Percentiles rank a stretch among this genome's conserved stretches.
Evolutionary conservation across 768 basidiomycete genomes (phyloP).

Genomic region (Podaxis rugospora): DNA sequence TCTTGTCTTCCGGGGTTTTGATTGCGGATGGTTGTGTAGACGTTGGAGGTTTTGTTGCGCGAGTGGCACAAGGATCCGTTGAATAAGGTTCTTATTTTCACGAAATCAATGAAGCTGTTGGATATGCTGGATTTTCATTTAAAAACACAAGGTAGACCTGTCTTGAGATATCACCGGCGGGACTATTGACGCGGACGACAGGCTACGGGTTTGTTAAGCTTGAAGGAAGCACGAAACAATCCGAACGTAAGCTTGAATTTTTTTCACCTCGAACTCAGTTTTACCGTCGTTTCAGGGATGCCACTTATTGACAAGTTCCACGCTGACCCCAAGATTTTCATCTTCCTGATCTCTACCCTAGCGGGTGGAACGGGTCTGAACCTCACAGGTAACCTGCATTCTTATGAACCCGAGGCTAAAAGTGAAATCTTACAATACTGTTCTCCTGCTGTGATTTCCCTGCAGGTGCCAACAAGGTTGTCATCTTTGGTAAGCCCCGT

Average conservation of each 20-base stretch:
- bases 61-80: constrained; percentile 59
- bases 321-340: constrained; percentile 60
- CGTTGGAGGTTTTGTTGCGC: constrained; percentile 60
- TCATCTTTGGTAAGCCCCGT: constrained; percentile 67
- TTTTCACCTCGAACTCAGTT: neutral
- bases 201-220: constrained; percentile 66
- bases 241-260: constrained; percentile 49
- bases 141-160: constrained; percentile 41
- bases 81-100: constrained; percentile 93
- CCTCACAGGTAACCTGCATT: constrained; percentile 45
- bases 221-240: constrained; percentile 71
- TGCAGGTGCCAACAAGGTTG: constrained; percentile 85
- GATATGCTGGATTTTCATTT: constrained; percentile 83
- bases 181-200: constrained; percentile 16
- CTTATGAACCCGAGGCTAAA: constrained; percentile 1
- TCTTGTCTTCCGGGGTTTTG: neutral
- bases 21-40: constrained; percentile 32
- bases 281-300: constrained; percentile 56
- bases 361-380: constrained; percentile 93
- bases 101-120: constrained; percentile 86
- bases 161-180: neutral
- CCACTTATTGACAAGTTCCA: constrained; percentile 83
- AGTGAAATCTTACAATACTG: neutral
- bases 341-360: constrained; percentile 87
- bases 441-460: neutral